Percentiles rank a stretch among this genome's conserved stretches.
These are phyloP conservation scores for Geotrichum reessii DNA, from an alignment of 1,139 yeast species.

Conservation along the genomic window DNA sequence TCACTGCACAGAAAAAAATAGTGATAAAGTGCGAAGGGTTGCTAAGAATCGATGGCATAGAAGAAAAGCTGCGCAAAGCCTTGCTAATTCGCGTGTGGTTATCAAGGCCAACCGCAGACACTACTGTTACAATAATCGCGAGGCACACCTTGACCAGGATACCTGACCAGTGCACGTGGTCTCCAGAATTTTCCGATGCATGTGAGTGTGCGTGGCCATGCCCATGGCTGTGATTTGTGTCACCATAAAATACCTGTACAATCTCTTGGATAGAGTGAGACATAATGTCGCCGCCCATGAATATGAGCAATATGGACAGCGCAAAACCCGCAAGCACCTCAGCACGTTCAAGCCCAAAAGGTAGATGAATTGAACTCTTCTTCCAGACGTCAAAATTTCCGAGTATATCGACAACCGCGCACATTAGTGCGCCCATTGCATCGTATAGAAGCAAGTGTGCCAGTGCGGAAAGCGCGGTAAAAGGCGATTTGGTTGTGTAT, in stretches of 20 bases:
- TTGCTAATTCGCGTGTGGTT: slow-evolving; percentile 33
- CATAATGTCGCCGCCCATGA: slow-evolving; percentile 84
- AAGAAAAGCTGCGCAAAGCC: slow-evolving; percentile 25
- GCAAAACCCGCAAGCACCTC: slow-evolving; percentile 89
- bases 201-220: slow-evolving; percentile 49
- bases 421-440: slow-evolving; percentile 67
- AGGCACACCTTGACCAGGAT: slow-evolving; percentile 32
- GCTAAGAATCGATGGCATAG: slow-evolving; percentile 33
- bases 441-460: slow-evolving; percentile 88
- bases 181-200: slow-evolving; percentile 33
- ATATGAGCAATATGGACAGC: slow-evolving; percentile 71
- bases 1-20: slow-evolving; percentile 45
- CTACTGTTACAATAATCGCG: slow-evolving; percentile 33
- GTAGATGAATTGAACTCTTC: slow-evolving; percentile 72
- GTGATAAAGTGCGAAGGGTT: slow-evolving; percentile 65
- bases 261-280: slow-evolving; percentile 80
- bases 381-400: slow-evolving; percentile 91
- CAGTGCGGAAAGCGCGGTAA: slow-evolving; percentile 65
- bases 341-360: slow-evolving; percentile 84
- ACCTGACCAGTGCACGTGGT: slow-evolving; percentile 23
- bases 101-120: slow-evolving; percentile 34
- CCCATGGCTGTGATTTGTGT: slow-evolving; percentile 34
- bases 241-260: slow-evolving; percentile 47
- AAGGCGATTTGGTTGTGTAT: slow-evolving; percentile 51
- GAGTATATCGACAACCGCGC: slow-evolving; percentile 70